phyloP scores from a whole-genome alignment of 306 rosid genomes.

The Psophocarpus tetragonolobus region DNA sequence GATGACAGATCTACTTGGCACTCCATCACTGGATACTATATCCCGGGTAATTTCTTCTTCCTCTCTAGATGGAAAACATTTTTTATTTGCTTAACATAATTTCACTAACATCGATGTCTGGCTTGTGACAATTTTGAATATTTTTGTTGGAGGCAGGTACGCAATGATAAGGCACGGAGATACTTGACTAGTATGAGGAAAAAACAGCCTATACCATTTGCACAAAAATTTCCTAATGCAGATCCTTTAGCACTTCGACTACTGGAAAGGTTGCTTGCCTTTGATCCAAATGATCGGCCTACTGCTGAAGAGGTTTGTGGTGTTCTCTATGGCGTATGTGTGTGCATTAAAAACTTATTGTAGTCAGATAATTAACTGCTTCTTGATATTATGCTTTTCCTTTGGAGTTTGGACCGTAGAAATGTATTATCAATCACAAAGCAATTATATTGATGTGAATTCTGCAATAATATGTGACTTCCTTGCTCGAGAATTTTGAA shows the following conservation, averaged over 20 bases:
- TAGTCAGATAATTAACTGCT: not conserved
- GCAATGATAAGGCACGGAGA: slow-evolving; percentile 93
- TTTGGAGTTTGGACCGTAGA: slow-evolving; percentile 20
- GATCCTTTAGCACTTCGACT: slow-evolving; percentile 82
- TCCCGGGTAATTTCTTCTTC: slow-evolving; percentile 57
- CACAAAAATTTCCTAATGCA: slow-evolving; percentile 81
- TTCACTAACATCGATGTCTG: not conserved
- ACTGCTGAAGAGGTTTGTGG: slow-evolving; percentile 92
- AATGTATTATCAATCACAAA: not conserved
- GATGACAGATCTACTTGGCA: slow-evolving; percentile 95
- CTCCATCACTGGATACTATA: slow-evolving; percentile 85
- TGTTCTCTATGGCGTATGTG: not conserved
- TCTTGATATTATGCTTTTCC: slow-evolving; percentile 6
- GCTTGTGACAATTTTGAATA: slow-evolving; percentile 3
- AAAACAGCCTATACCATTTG: slow-evolving; percentile 72
- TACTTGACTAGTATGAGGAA: slow-evolving; percentile 93
- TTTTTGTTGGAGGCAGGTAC: slow-evolving; percentile 59
- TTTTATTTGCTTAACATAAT: slow-evolving; percentile 2
- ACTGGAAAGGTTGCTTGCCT: slow-evolving; percentile 78
- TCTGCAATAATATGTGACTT: slow-evolving; percentile 4
- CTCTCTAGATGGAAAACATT: not conserved
- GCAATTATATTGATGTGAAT: slow-evolving; percentile 5
- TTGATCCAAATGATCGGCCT: slow-evolving; percentile 95
- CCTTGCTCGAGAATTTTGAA: slow-evolving; percentile 1
- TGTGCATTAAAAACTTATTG: not conserved